Evolutionary conservation across 345 rosid genomes (phyloP), one percentile per base, ranked within the genome.

Genomic region (Abelmoschus esculentus): DNA sequence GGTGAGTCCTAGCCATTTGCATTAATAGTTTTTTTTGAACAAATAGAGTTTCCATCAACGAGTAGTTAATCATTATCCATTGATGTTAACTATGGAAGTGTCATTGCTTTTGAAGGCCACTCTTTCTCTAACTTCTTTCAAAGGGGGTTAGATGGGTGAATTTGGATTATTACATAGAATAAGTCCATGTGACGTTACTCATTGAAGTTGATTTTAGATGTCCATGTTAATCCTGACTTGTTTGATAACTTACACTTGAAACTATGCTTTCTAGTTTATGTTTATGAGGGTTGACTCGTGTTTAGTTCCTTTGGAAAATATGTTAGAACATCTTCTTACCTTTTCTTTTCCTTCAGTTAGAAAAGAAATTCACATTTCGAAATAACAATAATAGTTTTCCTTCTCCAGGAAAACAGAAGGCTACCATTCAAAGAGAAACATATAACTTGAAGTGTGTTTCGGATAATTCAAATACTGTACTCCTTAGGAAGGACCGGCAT

Each of bases 321-420:
- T 42, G 46, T 42, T 10, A 17, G 7, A 50, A 70, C 46, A 2
- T 9, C 46, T 11, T 47, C 52, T 47, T 47, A 47, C 52, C 9
- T 38, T 38, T 3, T 46, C 50, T 46, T 46, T 46, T 46, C 50
- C 50, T 46, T 46, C 50, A 46, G 12, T 46, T 38, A 38, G 42
- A 38, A 38, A 38, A 7, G 42, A 22, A 22, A 38, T 46, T 46
- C 50, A 13, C 15, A 46, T 17, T 38, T 38, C 9, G 10, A 38
- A 38, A 38, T 38, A 38, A 38, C 42, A 7, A 2, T 55, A 32
- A 53, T 46, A 38, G 15, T 52, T 70, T 49, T 60, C 67, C 74
- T 66, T 74, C 56, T 59, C 57, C 77, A 84, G 92, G 76, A 69
- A 79, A 79, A 61, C 61, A 72, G 72, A 80, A 74, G 70, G 82